These are phyloP conservation scores for Chlamydomonas sp. DNA, from an alignment of 139 green algal genomes.

Conservation along the genomic window DNA sequence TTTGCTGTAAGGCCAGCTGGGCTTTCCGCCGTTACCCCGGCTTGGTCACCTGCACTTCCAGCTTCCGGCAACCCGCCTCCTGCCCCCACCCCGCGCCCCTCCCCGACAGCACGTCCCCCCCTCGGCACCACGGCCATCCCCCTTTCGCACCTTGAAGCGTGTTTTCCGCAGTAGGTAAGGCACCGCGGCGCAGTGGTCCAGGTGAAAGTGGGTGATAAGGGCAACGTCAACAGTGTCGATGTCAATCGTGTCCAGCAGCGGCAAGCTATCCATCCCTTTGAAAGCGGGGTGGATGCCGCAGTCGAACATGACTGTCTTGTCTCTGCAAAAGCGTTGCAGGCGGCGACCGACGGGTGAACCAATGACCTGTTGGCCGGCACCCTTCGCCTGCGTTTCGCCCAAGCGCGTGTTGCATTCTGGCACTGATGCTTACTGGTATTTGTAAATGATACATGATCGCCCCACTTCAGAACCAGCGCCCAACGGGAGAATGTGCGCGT, in stretches of 20 bases:
- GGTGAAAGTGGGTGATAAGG: conserved; percentile 98
- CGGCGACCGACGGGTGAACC: neutral
- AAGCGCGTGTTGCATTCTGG: neutral
- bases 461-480: conserved; percentile 97
- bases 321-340: conserved; percentile 43
- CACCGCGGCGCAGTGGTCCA: conserved; percentile 97
- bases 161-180: conserved; percentile 92
- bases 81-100: too few species aligned
- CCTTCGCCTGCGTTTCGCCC: too few species aligned
- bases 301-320: conserved; percentile 93
- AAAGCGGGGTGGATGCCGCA: conserved; percentile 97
- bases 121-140: too few species aligned
- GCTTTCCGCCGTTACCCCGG: too few species aligned
- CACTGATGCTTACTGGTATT: conserved; percentile 79
- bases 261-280: conserved; percentile 83
- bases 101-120: too few species aligned
- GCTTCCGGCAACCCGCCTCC: too few species aligned
- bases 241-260: conserved; percentile 87
- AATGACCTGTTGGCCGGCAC: neutral
- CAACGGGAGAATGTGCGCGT: conserved; percentile 83
- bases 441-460: conserved; percentile 92
- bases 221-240: conserved; percentile 85
- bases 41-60: too few species aligned
- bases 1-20: too few species aligned
- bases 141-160: conserved; percentile 47